Evolutionary conservation across 2,329 filamentous ascomycete species (phyloP), one percentile per base, ranked within the genome.

Genomic region (Colletotrichum sp.): DNA sequence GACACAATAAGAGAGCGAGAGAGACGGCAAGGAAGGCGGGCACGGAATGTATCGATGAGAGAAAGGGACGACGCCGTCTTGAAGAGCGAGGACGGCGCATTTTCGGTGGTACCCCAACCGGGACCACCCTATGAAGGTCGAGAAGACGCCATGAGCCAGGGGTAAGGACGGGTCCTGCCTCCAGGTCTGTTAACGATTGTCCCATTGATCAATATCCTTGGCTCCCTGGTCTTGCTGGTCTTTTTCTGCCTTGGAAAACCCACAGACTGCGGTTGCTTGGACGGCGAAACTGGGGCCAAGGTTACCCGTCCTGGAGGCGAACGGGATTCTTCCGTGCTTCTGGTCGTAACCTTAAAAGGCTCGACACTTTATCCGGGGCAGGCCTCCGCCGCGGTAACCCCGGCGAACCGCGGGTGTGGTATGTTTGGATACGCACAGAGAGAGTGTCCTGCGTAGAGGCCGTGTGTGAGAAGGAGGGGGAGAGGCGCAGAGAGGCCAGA

Each of bases 61-160:
- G 58, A 52, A 60, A 21, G 28, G 34, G 64, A 34, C 32, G 55
- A 15, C 36, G 67, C 21, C 32, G 34, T 60, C 58, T 65, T 73
- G 64, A 73, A 28, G 34, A 64, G 70, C 70, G 70, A 75, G 32
- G 56, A 34, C 62, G 62, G 64, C 64, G 70, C 73, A 75, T 75
- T 34, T 15, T 68, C 62, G 62, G 69, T 32, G 28, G 68, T 15
- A 62, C n/a, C 24, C 21, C 28, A 28, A 64, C 38, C 28, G 58
- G 60, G 13, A 43, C 64, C 72, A 48, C 30, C 26, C 58, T 61
- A 32, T 30, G 58, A 21, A 61, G 26, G 24, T 58, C 55, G 55
- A 58, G 55, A 32, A 32, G 58, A 61, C 30, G 18, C 28, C n/a
- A 58, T 58, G 26, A 61, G 26, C 32, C 48, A 65, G 60, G 71